Evolutionary conservation across 1,139 yeast genomes (phyloP).

Genomic region (Kodamaea suecica): DNA sequence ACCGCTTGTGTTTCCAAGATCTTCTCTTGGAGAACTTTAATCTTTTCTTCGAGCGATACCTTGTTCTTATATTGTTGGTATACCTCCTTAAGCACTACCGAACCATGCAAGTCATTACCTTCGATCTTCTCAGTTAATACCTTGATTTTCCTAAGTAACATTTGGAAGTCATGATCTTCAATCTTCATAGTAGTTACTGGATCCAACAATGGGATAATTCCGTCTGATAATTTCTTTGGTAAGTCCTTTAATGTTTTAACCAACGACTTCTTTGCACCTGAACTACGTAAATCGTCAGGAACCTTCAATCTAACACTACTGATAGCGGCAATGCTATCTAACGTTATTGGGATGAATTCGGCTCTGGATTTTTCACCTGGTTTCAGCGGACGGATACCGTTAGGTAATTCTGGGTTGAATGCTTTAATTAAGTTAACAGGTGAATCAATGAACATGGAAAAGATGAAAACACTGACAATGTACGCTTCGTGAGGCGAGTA

Average conservation of each 20-base stretch:
- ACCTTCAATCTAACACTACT: constrained; percentile 78
- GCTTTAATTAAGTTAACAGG: constrained; percentile 71
- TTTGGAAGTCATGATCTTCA: constrained; percentile 70
- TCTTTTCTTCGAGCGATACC: constrained; percentile 57
- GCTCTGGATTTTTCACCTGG: constrained; percentile 70
- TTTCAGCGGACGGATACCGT: constrained; percentile 82
- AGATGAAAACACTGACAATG: constrained; percentile 79
- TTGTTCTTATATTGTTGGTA: constrained; percentile 66
- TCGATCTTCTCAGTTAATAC: constrained; percentile 72
- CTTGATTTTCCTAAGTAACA: constrained; percentile 70
- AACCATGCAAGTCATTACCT: constrained; percentile 66
- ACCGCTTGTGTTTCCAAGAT: constrained; percentile 85
- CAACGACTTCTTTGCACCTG: constrained; percentile 68
- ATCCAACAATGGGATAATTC: constrained; percentile 74
- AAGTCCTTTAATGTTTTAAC: constrained; percentile 79
- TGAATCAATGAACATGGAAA: constrained; percentile 73
- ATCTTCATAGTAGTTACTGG: constrained; percentile 93
- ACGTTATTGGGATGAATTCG: constrained; percentile 80
- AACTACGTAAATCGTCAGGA: constrained; percentile 74
- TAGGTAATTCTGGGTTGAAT: constrained; percentile 72
- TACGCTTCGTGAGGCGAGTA: constrained; percentile 83
- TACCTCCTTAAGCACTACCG: constrained; percentile 58
- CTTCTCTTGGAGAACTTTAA: constrained; percentile 58
- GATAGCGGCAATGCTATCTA: constrained; percentile 69
- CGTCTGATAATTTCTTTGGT: constrained; percentile 80